A percentile compares a stretch with the other conserved stretches of the same genome.
Conservation (phyloP, 2,329 filamentous ascomycete genomes). For the Aspergillus melleus region DNA sequence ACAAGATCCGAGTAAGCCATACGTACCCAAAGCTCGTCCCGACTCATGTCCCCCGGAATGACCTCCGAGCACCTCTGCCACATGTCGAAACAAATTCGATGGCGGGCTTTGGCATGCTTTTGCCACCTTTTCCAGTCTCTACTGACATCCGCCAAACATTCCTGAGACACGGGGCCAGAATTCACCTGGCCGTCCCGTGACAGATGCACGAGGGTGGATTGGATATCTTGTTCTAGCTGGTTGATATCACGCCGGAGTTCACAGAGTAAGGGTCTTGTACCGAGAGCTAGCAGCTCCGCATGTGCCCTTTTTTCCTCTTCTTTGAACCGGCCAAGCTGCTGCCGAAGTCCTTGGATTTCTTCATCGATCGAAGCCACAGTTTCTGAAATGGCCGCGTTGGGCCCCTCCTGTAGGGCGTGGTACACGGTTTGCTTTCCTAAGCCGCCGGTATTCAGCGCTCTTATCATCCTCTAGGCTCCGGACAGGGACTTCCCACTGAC, state of each 20-base stretch:
- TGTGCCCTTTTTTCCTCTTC: slow-evolving; percentile 52
- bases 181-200: slow-evolving; percentile 43
- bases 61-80: slow-evolving; percentile 52
- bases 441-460: slow-evolving; percentile 2
- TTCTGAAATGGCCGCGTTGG: slow-evolving; percentile 50
- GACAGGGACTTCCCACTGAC: slow-evolving; percentile 31
- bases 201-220: slow-evolving; percentile 43
- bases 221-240: slow-evolving; percentile 47
- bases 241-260: slow-evolving; percentile 49
- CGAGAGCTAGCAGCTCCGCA: slow-evolving; percentile 46
- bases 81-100: slow-evolving; percentile 52
- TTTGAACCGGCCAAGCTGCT: slow-evolving; percentile 46
- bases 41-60: slow-evolving; percentile 48
- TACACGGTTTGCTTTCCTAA: slow-evolving; percentile 64
- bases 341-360: slow-evolving; percentile 49
- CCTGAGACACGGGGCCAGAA: slow-evolving; percentile 43
- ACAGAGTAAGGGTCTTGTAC: slow-evolving; percentile 50
- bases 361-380: slow-evolving; percentile 51
- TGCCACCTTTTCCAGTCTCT: slow-evolving; percentile 49
- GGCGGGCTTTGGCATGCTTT: slow-evolving; percentile 40
- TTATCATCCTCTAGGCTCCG: not conserved
- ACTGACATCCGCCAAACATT: slow-evolving; percentile 50
- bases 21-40: slow-evolving; percentile 52
- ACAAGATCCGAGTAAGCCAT: not conserved
- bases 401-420: slow-evolving; percentile 55